These are phyloP conservation scores for Aspergillus sp. DNA, from an alignment of 2,329 filamentous ascomycete genomes.

Conservation along the genomic window DNA sequence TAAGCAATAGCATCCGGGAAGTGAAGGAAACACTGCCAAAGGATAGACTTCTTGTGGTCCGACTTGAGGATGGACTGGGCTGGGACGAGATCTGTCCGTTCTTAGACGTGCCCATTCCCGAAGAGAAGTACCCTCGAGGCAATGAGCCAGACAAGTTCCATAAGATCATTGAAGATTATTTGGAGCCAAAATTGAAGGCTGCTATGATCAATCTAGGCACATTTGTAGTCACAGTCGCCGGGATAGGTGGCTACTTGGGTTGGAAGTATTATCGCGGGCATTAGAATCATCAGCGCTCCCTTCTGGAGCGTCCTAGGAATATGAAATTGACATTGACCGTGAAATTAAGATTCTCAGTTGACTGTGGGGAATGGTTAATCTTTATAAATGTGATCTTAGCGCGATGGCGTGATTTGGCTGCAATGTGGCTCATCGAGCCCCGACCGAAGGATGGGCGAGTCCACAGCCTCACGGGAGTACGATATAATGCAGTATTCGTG, in stretches of 20 bases:
- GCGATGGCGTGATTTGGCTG: neutral
- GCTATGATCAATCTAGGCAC: conserved; percentile 18
- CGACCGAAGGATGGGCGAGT: neutral
- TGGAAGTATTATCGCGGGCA: conserved; percentile 2
- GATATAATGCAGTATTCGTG: too few relatives aligned
- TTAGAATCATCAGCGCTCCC: neutral
- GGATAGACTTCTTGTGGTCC: conserved; percentile 21
- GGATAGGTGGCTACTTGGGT: conserved; percentile 13
- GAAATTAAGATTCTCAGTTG: neutral
- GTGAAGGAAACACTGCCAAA: conserved; percentile 23
- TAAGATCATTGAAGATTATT: conserved; percentile 10
- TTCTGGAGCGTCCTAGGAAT: neutral
- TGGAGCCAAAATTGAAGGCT: conserved; percentile 15
- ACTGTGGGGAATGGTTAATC: neutral
- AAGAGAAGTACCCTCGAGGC: conserved; percentile 22
- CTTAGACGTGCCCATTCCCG: conserved; percentile 21
- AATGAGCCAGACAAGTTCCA: conserved; percentile 27
- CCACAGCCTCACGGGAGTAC: too few relatives aligned
- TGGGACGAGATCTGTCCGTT: conserved; percentile 30
- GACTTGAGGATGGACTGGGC: conserved; percentile 25
- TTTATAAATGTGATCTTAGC: neutral
- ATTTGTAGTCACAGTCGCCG: conserved; percentile 15
- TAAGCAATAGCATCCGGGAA: conserved; percentile 17
- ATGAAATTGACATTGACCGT: accelerated
- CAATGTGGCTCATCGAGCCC: neutral